phyloP scores from a whole-genome alignment of 2,329 filamentous ascomycete species.

The Fusarium brachygibbosum region DNA sequence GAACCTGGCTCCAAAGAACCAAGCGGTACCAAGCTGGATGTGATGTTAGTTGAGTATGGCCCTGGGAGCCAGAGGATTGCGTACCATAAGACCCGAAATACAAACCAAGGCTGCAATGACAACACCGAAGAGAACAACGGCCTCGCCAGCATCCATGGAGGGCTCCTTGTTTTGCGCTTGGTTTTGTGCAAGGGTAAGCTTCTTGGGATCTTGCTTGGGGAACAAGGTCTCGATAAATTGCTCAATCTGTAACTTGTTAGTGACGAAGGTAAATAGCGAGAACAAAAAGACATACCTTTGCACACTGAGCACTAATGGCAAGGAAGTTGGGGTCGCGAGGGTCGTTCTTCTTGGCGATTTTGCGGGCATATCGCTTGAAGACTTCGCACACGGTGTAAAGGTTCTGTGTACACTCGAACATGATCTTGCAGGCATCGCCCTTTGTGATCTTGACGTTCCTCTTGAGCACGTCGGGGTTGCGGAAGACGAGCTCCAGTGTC shows the following conservation, averaged over 20 bases:
- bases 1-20: slow-evolving; percentile 84
- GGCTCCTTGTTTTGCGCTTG: slow-evolving; percentile 58
- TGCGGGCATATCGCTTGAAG: slow-evolving; percentile 82
- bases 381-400: slow-evolving; percentile 83
- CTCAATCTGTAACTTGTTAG: slow-evolving; percentile 74
- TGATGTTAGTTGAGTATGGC: slow-evolving; percentile 4
- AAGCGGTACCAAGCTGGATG: slow-evolving; percentile 79
- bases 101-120: slow-evolving; percentile 77
- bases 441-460: slow-evolving; percentile 97
- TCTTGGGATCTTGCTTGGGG: slow-evolving; percentile 82
- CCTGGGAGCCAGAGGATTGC: slow-evolving; percentile 48
- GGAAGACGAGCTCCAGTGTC: slow-evolving; percentile 91
- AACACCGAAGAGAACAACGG: slow-evolving; percentile 74
- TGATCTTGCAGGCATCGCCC: slow-evolving; percentile 90
- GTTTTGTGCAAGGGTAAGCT: slow-evolving; percentile 59
- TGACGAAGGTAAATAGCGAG: not conserved
- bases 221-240: slow-evolving; percentile 96
- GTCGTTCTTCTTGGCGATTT: slow-evolving; percentile 94
- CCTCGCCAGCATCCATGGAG: slow-evolving; percentile 69
- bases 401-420: slow-evolving; percentile 94
- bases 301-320: slow-evolving; percentile 90
- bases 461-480: slow-evolving; percentile 87
- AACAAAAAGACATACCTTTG: slow-evolving; percentile 69
- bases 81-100: slow-evolving; percentile 84
- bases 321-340: slow-evolving; percentile 93